Conservation (phyloP, 1,284 basidiomycete genomes). For the Melampsora abietis-canadensis region DNA sequence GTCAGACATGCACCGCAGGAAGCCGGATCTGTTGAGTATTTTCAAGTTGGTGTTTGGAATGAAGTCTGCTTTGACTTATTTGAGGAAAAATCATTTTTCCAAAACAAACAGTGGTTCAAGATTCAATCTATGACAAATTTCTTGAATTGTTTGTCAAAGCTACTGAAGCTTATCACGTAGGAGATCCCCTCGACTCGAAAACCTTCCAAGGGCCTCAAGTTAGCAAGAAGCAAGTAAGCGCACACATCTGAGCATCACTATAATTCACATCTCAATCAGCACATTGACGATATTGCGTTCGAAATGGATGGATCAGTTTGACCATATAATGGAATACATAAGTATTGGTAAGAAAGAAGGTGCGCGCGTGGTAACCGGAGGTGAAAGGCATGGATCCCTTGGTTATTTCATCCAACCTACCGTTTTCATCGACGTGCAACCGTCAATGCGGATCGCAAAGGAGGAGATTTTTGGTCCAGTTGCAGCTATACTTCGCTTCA, state of each 20-base stretch:
- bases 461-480: conserved; percentile 53
- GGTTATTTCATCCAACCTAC: conserved; percentile 55
- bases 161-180: conserved; percentile 23
- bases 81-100: background rate
- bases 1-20: conserved; percentile 46
- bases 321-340: conserved; percentile 40
- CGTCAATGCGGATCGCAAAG: conserved; percentile 47
- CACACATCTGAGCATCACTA: background rate
- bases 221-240: conserved; percentile 19
- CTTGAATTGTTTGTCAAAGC: conserved; percentile 31
- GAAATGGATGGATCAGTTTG: background rate
- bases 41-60: background rate
- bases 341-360: conserved; percentile 51
- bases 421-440: conserved; percentile 49
- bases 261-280: background rate
- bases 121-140: conserved; percentile 38
- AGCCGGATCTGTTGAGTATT: conserved; percentile 35
- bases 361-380: conserved; percentile 48
- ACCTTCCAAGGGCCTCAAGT: conserved; percentile 42
- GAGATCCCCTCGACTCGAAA: conserved; percentile 39
- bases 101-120: conserved; percentile 20
- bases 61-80: background rate
- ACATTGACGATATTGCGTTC: background rate
- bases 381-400: conserved; percentile 48
- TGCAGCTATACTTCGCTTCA: conserved; percentile 46